Conservation (phyloP, 2,329 filamentous ascomycete species). For the Monilinia laxa region DNA sequence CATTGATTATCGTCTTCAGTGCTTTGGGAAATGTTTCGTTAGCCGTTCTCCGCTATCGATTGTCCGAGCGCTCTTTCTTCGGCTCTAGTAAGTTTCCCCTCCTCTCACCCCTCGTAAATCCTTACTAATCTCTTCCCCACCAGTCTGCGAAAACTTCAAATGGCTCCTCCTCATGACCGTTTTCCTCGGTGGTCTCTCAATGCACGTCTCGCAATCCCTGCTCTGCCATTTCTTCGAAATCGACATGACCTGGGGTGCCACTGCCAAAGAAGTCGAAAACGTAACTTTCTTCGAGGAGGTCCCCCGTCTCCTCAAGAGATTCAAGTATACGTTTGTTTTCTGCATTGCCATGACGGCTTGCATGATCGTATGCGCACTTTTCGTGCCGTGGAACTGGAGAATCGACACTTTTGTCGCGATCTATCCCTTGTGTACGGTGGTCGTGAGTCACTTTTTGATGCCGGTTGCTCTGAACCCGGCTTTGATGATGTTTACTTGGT, state of each 20-base stretch:
- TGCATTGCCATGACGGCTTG: slow-evolving; percentile 55
- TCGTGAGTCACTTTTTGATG: slow-evolving; percentile 66
- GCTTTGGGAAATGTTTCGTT: slow-evolving; percentile 58
- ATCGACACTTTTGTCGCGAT: slow-evolving; percentile 74
- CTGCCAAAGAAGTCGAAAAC: slow-evolving; percentile 77
- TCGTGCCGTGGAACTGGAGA: slow-evolving; percentile 64
- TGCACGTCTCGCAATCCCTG: slow-evolving; percentile 79
- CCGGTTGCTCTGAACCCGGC: slow-evolving; percentile 74
- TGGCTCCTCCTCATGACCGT: slow-evolving; percentile 74
- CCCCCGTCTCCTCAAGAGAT: slow-evolving; percentile 72
- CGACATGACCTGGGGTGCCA: slow-evolving; percentile 84
- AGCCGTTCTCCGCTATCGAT: slow-evolving; percentile 70
- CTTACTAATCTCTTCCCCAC: background rate
- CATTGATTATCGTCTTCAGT: slow-evolving; percentile 75
- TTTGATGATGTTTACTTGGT: slow-evolving; percentile 78
- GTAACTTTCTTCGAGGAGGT: slow-evolving; percentile 85
- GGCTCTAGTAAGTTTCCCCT: slow-evolving; percentile 3
- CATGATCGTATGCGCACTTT: slow-evolving; percentile 59
- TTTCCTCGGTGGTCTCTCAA: slow-evolving; percentile 77
- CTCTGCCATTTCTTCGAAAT: slow-evolving; percentile 82
- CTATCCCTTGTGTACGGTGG: slow-evolving; percentile 69
- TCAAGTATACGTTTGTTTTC: slow-evolving; percentile 52
- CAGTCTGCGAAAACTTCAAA: slow-evolving; percentile 61
- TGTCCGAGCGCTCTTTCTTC: slow-evolving; percentile 53
- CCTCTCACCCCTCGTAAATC: background rate